Base-by-base conservation (phyloP, 2,329 filamentous ascomycete genomes). In the Diplodia mutila region DNA sequence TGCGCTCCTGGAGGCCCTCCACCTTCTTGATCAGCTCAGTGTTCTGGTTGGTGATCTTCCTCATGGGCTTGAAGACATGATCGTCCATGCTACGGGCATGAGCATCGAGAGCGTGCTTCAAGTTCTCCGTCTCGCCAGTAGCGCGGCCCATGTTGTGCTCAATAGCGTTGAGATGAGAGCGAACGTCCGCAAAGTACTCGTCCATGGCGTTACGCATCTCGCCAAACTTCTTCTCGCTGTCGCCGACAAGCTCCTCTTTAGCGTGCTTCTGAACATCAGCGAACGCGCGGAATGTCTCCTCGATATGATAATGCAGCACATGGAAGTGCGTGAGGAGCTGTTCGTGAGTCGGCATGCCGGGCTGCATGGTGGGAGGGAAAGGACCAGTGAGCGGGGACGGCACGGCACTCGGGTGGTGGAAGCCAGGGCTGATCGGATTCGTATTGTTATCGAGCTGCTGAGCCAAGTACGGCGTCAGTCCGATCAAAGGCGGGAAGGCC, bases 231-330 rank as follows among this genome's bases (percentile, higher is more conserved):
- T 23, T 49, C 25, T 42, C 32, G 4, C 65, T 32, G 6, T 67
- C 57, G n/a, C 68, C 55, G 2, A 73, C 67, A 49, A 74, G 67
- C 0, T 75, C 72, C 27, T 74, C 71, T 55, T 71, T 74, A 21
- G 34, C 23, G n/a, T 34, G 23, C 57, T 23, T 34, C 8, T 27
- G 52, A 3, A 16, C 25, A 2, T 42, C 37, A 11, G 23, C n/a
- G 37, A 32, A 34, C 2, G 11, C 37, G n/a, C 51, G n/a, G 32
- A 39, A 25, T 12, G 75, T 69, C 7, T 75, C 72, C 46, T 78
- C 77, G 23, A 79, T 73, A 69, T 79, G 77, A 59, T 75, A 73
- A 59, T 78, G 77, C 9, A 73, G 73, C 72, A 77, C 76, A 68
- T 70, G 74, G 70, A 79, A 78, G 66, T 78, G 76, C n/a, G 75